Conservation (phyloP, 148 eudicot species). For the Chenopodium quinoa region DNA sequence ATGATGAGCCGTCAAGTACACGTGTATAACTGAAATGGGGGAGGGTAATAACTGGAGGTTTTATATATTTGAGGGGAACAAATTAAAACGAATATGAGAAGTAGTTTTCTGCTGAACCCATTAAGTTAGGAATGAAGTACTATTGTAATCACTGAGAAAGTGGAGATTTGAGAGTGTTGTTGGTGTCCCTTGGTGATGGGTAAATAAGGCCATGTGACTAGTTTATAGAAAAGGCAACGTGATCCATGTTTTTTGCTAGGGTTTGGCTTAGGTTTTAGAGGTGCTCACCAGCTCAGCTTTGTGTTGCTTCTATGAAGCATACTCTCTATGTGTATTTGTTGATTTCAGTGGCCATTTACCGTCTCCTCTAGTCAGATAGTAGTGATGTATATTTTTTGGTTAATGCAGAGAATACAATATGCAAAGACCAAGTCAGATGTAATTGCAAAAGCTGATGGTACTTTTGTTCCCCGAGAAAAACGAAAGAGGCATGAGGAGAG, state of each 20-base stretch:
- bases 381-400: neutral
- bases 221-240: neutral
- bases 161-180: neutral
- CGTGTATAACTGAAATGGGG: neutral
- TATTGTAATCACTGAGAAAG: neutral
- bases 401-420: conserved; percentile 80
- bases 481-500: conserved; percentile 87
- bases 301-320: neutral
- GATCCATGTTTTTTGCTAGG: neutral
- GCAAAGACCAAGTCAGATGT: conserved; percentile 91
- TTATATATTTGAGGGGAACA: neutral
- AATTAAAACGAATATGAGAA: neutral
- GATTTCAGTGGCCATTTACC: neutral
- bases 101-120: neutral
- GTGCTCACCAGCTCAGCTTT: neutral
- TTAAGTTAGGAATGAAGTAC: neutral
- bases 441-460: conserved; percentile 89
- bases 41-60: neutral
- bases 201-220: neutral
- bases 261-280: conserved; percentile 3
- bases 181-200: neutral
- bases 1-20: neutral
- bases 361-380: neutral
- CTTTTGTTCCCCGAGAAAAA: conserved; percentile 86
- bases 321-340: neutral